phyloP scores from a whole-genome alignment of 805 yeast genomes.

The Lipomyces spencermartinsiae region DNA sequence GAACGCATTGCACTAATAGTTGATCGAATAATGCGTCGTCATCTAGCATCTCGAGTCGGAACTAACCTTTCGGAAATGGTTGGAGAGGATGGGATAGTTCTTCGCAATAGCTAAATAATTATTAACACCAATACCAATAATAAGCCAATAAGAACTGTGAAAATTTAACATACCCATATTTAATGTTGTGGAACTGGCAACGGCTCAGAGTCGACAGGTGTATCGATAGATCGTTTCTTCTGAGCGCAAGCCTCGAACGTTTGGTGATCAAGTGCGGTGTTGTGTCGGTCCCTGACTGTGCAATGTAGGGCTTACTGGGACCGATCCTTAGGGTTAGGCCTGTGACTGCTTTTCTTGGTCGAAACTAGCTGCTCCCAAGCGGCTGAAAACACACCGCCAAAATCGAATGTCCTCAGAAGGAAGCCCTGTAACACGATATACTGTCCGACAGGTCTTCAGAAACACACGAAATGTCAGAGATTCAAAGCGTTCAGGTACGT shows the following conservation, averaged over 20 bases:
- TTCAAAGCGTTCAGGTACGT: conserved; percentile 40
- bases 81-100: conserved; percentile 98
- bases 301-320: background rate
- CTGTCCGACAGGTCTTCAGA: background rate
- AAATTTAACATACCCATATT: conserved; percentile 30
- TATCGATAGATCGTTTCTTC: background rate
- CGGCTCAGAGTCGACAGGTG: background rate
- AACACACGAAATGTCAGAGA: conserved; percentile 24
- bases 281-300: background rate
- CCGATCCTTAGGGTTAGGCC: background rate
- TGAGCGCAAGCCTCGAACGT: background rate
- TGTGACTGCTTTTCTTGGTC: background rate
- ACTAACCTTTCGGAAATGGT: conserved; percentile 90
- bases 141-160: background rate
- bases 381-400: conserved; percentile 1
- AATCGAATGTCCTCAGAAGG: background rate
- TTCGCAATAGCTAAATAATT: conserved; percentile 82
- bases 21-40: background rate
- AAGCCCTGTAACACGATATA: background rate
- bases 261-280: background rate
- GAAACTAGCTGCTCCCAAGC: background rate
- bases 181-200: conserved; percentile 17
- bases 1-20: background rate
- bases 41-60: background rate
- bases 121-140: background rate